Percentiles rank a stretch among this genome's conserved stretches.
Evolutionary conservation across 345 rosid genomes (phyloP).

Genomic region (Turnera subulata): DNA sequence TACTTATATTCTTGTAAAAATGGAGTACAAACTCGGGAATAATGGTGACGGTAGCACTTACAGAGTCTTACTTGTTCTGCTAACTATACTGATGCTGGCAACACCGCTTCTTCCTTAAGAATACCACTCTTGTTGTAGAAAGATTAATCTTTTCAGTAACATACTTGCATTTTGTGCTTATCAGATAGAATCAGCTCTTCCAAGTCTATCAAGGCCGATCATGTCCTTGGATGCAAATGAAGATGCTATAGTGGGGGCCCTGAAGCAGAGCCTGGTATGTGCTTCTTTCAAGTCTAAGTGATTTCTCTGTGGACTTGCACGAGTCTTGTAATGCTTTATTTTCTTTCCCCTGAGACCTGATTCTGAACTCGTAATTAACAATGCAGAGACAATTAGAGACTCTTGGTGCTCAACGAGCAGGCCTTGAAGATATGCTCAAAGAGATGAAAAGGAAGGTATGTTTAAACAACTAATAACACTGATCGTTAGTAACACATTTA

Average conservation of each 20-base stretch:
- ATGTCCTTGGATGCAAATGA: constrained; percentile 97
- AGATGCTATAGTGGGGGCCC: constrained; percentile 87
- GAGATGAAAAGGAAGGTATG: constrained; percentile 97
- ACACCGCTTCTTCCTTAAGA: no score
- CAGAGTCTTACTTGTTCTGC: no score
- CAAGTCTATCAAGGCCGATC: constrained; percentile 83
- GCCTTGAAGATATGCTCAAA: constrained; percentile 98
- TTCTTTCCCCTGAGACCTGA: neutral
- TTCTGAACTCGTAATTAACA: neutral
- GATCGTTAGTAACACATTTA: neutral
- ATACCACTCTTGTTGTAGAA: neutral
- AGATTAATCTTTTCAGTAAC: neutral
- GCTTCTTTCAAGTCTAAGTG: constrained; percentile 12
- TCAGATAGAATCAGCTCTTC: constrained; percentile 93
- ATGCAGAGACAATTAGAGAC: constrained; percentile 91
- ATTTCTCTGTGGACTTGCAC: neutral
- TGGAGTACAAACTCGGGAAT: no score
- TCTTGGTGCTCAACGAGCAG: constrained; percentile 95
- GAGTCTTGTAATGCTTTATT: no score
- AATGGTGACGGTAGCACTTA: no score
- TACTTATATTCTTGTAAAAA: neutral
- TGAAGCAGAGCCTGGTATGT: constrained; percentile 91
- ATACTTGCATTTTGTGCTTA: constrained; percentile 19
- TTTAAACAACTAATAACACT: constrained; percentile 3
- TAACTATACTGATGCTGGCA: no score